Base-by-base conservation (phyloP, 2,329 filamentous ascomycete genomes). In the Thelonectria discophora region DNA sequence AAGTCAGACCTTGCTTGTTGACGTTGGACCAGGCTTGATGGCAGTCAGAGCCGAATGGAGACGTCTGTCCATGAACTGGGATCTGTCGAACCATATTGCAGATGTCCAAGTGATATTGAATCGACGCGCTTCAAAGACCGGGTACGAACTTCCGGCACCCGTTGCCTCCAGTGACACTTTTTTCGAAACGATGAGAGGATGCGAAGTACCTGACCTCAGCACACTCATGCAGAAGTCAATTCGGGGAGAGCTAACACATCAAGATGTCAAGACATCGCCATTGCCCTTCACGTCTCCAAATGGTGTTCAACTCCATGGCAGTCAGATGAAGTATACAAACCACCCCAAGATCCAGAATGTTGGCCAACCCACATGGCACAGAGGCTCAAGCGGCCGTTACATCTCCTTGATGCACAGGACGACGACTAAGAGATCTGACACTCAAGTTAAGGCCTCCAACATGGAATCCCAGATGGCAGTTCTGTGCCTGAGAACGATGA, bases 1-100 rank as follows among this genome's bases (percentile, higher is more conserved):
- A 2, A 39, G 62, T 7, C 39, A 45, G 8, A 48, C 62, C 17
- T 21, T 71, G 2, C 45, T 72, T 30, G 49, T 72, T n/a, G 70
- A 72, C 5, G 58, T 72, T 2, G 63, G 55, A 7, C 47, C 60
- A 24, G 70, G 69, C 5, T 45, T 72, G 50, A 64, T 69, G 20
- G 65, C 62, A 6, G 65, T 72, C 11, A 63, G 70, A 3, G 60
- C 70, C 12, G 70, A 72, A 58, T 72, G 69, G 69, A 70, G 52
- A 45, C 66, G 69, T 2, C 39, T 71, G 5, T 70, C 58, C 27
- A 65, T 63, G 56, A 71, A 71, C 20, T 58, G 57, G 45, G 67
- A 70, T 27, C 27, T 71, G 15, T 54, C 63, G 7, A 60, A 63
- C 9, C 66, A 71, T 15, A 39, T 71, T 12, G 47, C 64, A 21